Evolutionary conservation across 192 early-diverging fungal genomes (phyloP).

Genomic region (Chytriomyces hyalinus): DNA sequence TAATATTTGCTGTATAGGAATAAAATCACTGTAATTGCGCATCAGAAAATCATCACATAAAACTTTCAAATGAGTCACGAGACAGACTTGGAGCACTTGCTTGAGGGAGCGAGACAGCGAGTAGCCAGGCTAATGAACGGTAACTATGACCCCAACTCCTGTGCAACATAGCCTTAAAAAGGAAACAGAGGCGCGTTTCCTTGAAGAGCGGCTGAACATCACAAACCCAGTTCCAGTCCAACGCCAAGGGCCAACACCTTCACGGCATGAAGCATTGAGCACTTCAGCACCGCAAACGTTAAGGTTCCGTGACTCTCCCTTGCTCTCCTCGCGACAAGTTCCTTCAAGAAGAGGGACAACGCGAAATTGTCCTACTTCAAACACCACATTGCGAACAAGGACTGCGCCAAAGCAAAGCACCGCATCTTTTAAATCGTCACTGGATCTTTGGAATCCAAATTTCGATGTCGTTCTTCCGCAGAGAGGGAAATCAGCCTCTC

Average conservation of each 20-base stretch:
- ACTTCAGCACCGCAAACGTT: not conserved
- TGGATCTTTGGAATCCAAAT: conserved; percentile 11
- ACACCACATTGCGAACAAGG: not conserved
- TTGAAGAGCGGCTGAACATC: conserved; percentile 24
- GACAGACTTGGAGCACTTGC: conserved; percentile 19
- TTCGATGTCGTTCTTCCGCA: not conserved
- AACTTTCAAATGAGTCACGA: not conserved
- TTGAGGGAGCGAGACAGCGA: conserved; percentile 9
- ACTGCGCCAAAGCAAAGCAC: not conserved
- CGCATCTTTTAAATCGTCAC: not conserved
- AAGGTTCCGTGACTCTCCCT: not conserved
- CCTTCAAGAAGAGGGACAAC: not conserved
- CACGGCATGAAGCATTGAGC: not conserved
- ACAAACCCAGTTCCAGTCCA: conserved; percentile 15
- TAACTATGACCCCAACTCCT: not conserved
- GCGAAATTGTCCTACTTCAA: not conserved
- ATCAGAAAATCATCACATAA: too few species aligned
- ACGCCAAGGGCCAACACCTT: not conserved
- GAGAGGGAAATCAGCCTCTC: not conserved
- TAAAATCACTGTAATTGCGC: too few species aligned
- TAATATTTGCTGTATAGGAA: too few species aligned
- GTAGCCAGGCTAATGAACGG: conserved; percentile 22
- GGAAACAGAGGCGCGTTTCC: conserved; percentile 13
- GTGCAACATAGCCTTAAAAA: not conserved
- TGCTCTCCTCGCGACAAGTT: not conserved